Conservation (phyloP, 208 protist genomes). For the Wallacemonas rigidus region DNA sequence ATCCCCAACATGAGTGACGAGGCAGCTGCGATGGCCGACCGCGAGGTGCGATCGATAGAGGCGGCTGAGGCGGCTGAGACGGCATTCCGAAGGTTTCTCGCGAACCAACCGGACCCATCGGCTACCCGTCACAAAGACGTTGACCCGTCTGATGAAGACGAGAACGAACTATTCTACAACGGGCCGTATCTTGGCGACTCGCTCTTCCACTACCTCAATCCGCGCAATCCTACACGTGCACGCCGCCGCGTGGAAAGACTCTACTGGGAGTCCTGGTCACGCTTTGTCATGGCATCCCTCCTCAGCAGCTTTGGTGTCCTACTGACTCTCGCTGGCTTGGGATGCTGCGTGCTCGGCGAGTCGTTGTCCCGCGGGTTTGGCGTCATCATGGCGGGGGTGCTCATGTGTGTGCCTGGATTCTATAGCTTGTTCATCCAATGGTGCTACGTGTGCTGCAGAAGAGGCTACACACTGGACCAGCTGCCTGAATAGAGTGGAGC, state of each 20-base stretch:
- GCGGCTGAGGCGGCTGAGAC: neutral
- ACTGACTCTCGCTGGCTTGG: slow-evolving; percentile 40
- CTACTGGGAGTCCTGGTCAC: slow-evolving; percentile 75
- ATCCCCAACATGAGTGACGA: neutral
- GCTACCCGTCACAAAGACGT: slow-evolving; percentile 7
- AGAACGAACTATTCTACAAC: slow-evolving; percentile 53
- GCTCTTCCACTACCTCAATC: slow-evolving; percentile 57
- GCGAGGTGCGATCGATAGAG: slow-evolving; percentile 5
- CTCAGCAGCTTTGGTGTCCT: slow-evolving; percentile 64
- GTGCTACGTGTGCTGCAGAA: slow-evolving; percentile 57
- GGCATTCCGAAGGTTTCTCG: slow-evolving; percentile 8
- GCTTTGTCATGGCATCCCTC: slow-evolving; percentile 63
- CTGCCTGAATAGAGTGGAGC: slow-evolving; percentile 27
- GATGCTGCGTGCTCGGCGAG: slow-evolving; percentile 27
- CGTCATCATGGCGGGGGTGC: slow-evolving; percentile 42
- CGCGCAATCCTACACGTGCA: slow-evolving; percentile 42
- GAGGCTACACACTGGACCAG: slow-evolving; percentile 50
- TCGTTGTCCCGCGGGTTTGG: slow-evolving; percentile 45
- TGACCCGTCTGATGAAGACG: slow-evolving; percentile 43
- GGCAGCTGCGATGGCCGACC: neutral
- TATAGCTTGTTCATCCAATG: slow-evolving; percentile 67
- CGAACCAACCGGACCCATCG: neutral
- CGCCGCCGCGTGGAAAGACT: slow-evolving; percentile 65
- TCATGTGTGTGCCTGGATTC: slow-evolving; percentile 70
- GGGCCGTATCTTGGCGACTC: slow-evolving; percentile 24